Percentiles rank a stretch among this genome's conserved stretches.
Conservation (phyloP, 805 yeast species). For the Hagleromyces aurorensis region DNA sequence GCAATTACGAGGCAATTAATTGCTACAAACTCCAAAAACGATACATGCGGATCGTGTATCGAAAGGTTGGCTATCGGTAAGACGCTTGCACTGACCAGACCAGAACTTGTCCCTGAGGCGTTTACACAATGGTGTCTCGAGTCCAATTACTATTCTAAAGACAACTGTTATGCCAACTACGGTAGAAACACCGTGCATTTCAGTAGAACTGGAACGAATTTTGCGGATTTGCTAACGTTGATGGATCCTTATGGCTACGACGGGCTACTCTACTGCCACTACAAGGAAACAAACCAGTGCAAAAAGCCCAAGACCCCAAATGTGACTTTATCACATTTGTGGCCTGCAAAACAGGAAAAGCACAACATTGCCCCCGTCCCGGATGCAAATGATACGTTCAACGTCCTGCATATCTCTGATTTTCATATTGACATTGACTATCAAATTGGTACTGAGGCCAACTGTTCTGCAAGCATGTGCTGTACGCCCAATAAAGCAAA, state of each 20-base stretch:
- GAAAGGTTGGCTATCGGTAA: slow-evolving; percentile 33
- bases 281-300: slow-evolving; percentile 41
- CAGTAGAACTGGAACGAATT: slow-evolving; percentile 37
- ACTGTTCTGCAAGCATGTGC: slow-evolving; percentile 50
- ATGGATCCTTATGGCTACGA: slow-evolving; percentile 48
- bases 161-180: slow-evolving; percentile 29
- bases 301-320: slow-evolving; percentile 45
- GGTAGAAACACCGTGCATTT: slow-evolving; percentile 34
- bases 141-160: slow-evolving; percentile 19
- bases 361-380: slow-evolving; percentile 40
- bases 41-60: slow-evolving; percentile 32
- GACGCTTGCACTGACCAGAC: slow-evolving; percentile 32
- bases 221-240: slow-evolving; percentile 41
- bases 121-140: slow-evolving; percentile 39
- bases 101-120: slow-evolving; percentile 36
- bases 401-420: slow-evolving; percentile 60
- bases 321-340: slow-evolving; percentile 36
- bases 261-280: slow-evolving; percentile 57
- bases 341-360: slow-evolving; percentile 38
- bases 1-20: slow-evolving; percentile 4
- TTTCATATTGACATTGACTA: slow-evolving; percentile 55
- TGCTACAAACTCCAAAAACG: slow-evolving; percentile 6
- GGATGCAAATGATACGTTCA: slow-evolving; percentile 39
- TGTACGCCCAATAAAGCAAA: slow-evolving; percentile 48
- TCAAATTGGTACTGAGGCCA: slow-evolving; percentile 48